Conservation (phyloP, 2,329 filamentous ascomycete genomes). For the Chrysosporium keratinophilum region DNA sequence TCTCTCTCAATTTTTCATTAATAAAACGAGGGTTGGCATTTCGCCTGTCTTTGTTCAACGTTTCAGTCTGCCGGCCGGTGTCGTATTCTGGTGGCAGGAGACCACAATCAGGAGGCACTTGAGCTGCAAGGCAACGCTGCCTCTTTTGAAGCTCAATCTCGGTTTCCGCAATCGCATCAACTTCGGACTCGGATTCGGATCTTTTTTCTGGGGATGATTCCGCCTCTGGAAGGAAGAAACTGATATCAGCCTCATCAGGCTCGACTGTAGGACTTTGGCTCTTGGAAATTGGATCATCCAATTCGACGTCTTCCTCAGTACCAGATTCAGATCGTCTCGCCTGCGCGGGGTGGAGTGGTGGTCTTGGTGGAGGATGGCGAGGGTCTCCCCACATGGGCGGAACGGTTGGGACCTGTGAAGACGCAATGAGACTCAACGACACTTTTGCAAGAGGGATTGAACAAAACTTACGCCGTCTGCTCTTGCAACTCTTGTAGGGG, state of each 20-base stretch:
- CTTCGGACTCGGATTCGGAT: neutral
- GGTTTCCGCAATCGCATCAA: neutral
- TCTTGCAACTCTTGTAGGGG: neutral
- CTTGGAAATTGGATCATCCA: neutral
- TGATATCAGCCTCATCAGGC: neutral
- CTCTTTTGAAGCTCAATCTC: neutral
- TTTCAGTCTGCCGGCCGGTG: too few relatives aligned
- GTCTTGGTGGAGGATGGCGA: constrained; percentile 1
- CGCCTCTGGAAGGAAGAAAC: neutral
- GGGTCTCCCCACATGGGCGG: constrained; percentile 7
- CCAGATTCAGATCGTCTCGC: neutral
- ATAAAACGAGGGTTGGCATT: neutral
- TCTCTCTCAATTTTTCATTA: neutral
- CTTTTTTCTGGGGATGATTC: neutral
- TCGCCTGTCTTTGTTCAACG: neutral
- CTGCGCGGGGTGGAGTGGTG: neutral
- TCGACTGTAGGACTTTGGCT: neutral
- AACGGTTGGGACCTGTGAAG: neutral
- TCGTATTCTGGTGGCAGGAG: neutral
- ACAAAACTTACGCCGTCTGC: neutral
- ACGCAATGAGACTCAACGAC: neutral
- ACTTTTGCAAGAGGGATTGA: neutral
- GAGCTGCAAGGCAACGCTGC: neutral
- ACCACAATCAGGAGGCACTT: neutral
- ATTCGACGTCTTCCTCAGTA: neutral